Evolutionary conservation across 2,329 filamentous ascomycete species (phyloP).

Genomic region (Neofusicoccum cordaticola): DNA sequence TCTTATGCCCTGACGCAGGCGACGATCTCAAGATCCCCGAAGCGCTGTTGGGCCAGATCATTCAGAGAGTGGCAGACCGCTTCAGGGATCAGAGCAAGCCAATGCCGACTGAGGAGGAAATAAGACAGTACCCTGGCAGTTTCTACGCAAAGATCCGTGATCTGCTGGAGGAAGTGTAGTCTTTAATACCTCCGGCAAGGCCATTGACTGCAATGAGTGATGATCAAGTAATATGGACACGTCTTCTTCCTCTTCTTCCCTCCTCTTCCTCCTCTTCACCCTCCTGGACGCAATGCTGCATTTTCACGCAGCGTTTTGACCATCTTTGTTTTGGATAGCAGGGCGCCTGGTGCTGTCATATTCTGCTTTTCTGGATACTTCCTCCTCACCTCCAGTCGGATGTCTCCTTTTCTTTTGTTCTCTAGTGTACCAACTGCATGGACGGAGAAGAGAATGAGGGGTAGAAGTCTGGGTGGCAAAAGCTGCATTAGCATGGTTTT

Average conservation of each 20-base stretch:
- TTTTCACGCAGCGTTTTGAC: background rate
- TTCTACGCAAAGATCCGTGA: conserved; percentile 49
- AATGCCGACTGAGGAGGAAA: conserved; percentile 57
- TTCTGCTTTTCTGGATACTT: background rate
- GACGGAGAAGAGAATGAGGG: background rate
- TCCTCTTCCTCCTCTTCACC: background rate
- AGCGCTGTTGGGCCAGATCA: conserved; percentile 59
- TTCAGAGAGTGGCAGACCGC: conserved; percentile 59
- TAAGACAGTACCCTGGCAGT: conserved; percentile 43
- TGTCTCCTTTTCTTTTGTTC: background rate
- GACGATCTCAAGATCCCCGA: conserved; percentile 48
- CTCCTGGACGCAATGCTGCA: background rate
- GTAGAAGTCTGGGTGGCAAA: background rate
- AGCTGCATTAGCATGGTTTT: background rate
- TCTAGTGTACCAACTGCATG: background rate
- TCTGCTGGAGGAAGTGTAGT: conserved; percentile 33
- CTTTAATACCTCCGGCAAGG: background rate
- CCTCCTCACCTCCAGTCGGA: background rate
- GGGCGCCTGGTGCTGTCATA: conserved; percentile 13
- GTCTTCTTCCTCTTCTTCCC: background rate
- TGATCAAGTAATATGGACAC: background rate
- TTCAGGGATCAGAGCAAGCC: conserved; percentile 53
- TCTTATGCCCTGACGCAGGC: conserved; percentile 57
- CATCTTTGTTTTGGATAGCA: conserved; percentile 13
- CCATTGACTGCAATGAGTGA: background rate